Evolutionary conservation across 495 filamentous ascomycete genomes (phyloP), one percentile per base, ranked within the genome.

Genomic region (Penicillium angulare): DNA sequence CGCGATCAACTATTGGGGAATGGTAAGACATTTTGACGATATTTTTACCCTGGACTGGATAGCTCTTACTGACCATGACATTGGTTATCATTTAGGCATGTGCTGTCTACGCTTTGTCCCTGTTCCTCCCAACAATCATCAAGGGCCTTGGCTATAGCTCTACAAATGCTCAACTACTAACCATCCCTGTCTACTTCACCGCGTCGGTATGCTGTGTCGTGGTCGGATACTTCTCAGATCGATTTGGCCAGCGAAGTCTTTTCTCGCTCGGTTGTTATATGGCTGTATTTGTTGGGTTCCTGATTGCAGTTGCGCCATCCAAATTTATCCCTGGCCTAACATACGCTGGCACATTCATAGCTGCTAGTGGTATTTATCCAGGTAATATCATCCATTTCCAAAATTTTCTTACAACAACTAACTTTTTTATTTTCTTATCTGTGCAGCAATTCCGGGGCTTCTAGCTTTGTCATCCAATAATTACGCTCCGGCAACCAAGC

Each of bases 111-210:
- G 44, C 43, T 29, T 22, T 53, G 7, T 53, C 50, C 2, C 36
- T 53, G 3, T 53, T 53, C 22, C 45, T 50, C 5, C 52, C 52
- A 4, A 40, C 43, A n/a, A 53, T 53, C 27, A 53, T 48, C 22
- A 47, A 32, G 7, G 50, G 44, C 5, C 38, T 53, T 7, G 50
- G 50, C 8, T 53, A 47, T 36, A 47, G 43, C 5, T 26, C 43
- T 4, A 36, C 50, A 3, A 47, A 36, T 12, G 50, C 50, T 15
- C 50, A 53, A 17, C 50, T 53, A 9, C 36, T 53, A 5, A 53
- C 50, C 13, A 53, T 52, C 7, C 50, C 50, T 9, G 43, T 52
- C 21, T 52, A 52, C 18, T 42, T 43, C 24, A 43, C 50, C 12
- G 50, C 50, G 1, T 47, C 50, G 4, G 24, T 52, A 8, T 52